Evolutionary conservation across 2,329 filamentous ascomycete species (phyloP), one percentile per base, ranked within the genome.

Genomic region (Beauveria brongniartii): DNA sequence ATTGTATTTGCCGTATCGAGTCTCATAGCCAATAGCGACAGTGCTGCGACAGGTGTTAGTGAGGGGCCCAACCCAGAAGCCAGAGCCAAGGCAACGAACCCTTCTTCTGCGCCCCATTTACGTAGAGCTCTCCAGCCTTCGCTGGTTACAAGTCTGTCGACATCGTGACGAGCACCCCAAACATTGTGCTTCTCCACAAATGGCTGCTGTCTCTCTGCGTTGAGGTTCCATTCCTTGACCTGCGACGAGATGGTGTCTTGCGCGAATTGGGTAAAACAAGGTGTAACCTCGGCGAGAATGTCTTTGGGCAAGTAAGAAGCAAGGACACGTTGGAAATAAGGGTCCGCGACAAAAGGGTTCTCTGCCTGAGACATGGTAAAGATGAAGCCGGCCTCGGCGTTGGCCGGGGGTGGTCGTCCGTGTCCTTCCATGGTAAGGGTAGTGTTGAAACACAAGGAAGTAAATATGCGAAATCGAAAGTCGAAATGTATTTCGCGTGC

Each of bases 111-210:
- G 5, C 62, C 62, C 62, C 62, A 63, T 55, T 53, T 50, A 5
- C 59, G 59, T 5, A 63, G 55, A 12, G 34, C n/a, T 46, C 53
- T 53, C 62, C 62, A 63, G 28, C 62, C 62, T 16, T 63, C 59
- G 50, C 62, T 63, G 1, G 62, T 63, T 2, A 63, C 50, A n/a
- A 63, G 59, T n/a, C 55, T 55, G 44, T 63, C 62, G 8, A 59
- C 59, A 14, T 59, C 55, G 47, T 63, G 59, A 3, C 59, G 41
- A 14, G 47, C 61, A 6, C 63, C 63, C 63, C 63, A 64, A 1
- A 63, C 48, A 10, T 59, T 61, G 43, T 64, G 52, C 41, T 55
- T 62, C 24, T 61, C 59, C 14, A 64, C 63, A 46, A 61, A 61
- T 8, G 63, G 63, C 48, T 61, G 57, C 24, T 63, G 57, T 5